Evolutionary conservation across 2,329 filamentous ascomycete species (phyloP).

Genomic region (Scolecobasidium constrictum): DNA sequence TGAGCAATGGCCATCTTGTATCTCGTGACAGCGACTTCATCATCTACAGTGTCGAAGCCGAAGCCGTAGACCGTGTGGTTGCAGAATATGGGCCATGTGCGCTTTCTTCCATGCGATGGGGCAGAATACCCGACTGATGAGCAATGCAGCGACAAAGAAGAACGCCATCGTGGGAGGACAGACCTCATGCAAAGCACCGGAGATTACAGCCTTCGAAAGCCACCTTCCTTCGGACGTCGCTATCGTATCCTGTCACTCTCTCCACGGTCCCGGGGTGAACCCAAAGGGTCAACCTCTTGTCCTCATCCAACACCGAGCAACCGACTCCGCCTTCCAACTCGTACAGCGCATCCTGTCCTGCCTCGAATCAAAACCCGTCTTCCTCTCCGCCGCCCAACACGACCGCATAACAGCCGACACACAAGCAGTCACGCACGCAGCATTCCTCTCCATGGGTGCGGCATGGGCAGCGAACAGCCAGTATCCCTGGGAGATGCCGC

Average conservation of each 20-base stretch:
- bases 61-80: constrained; percentile 78
- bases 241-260: constrained; percentile 91
- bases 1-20: constrained; percentile 89
- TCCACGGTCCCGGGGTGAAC: constrained; percentile 87
- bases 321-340: constrained; percentile 61
- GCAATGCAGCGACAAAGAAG: constrained; percentile 69
- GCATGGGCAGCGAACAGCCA: constrained; percentile 93
- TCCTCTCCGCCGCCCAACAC: constrained; percentile 77
- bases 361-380: constrained; percentile 75
- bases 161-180: constrained; percentile 94
- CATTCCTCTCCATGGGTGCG: constrained; percentile 94
- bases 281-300: constrained; percentile 81
- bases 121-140: not conserved
- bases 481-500: constrained; percentile 94
- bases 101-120: constrained; percentile 20
- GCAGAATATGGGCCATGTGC: constrained; percentile 86
- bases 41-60: constrained; percentile 96
- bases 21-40: constrained; percentile 96
- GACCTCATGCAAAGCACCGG: constrained; percentile 95
- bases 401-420: constrained; percentile 98
- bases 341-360: constrained; percentile 75
- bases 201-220: constrained; percentile 85
- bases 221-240: constrained; percentile 81
- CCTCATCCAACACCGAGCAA: constrained; percentile 84
- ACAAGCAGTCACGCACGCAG: constrained; percentile 93